These are phyloP conservation scores for Discostella pseudostelligera DNA, from an alignment of 108 stramenopile genomes.

Conservation along the genomic window DNA sequence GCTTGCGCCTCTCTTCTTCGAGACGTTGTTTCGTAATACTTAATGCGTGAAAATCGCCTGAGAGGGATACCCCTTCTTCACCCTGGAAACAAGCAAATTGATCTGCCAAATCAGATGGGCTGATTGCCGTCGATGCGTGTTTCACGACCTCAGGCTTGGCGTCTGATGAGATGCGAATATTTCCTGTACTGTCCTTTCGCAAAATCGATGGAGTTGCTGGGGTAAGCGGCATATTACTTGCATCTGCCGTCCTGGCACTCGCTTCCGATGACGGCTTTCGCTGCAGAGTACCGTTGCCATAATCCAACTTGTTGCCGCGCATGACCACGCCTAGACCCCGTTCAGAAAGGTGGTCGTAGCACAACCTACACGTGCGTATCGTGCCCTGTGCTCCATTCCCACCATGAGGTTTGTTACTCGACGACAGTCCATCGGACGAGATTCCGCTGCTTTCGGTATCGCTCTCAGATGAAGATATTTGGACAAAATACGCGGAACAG, in stretches of 20 bases:
- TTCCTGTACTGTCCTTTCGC: not conserved
- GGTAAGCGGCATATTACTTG: not conserved
- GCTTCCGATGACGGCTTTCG: not conserved
- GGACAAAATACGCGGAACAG: slow-evolving; percentile 91
- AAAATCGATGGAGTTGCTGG: not conserved
- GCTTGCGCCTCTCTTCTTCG: slow-evolving; percentile 34
- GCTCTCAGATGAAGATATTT: slow-evolving; percentile 37
- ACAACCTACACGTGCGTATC: slow-evolving; percentile 74
- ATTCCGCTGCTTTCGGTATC: slow-evolving; percentile 8
- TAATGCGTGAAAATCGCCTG: slow-evolving; percentile 40
- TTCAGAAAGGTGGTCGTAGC: slow-evolving; percentile 69
- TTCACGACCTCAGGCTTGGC: not conserved
- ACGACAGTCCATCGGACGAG: not conserved
- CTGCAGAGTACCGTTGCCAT: slow-evolving; percentile 14
- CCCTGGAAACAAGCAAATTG: slow-evolving; percentile 40
- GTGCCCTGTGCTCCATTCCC: slow-evolving; percentile 36
- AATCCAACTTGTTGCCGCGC: slow-evolving; percentile 15
- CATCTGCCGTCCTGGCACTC: not conserved
- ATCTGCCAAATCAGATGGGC: slow-evolving; percentile 15
- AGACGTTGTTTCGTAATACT: slow-evolving; percentile 41
- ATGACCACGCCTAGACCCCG: slow-evolving; percentile 45
- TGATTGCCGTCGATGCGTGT: slow-evolving; percentile 4
- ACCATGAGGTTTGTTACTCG: slow-evolving; percentile 1
- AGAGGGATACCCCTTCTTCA: slow-evolving; percentile 3
- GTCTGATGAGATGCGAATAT: slow-evolving; percentile 22